Evolutionary conservation across 108 stramenopile species (phyloP), one percentile per base, ranked within the genome.

Genomic region (Nitzschia inconspicua): DNA sequence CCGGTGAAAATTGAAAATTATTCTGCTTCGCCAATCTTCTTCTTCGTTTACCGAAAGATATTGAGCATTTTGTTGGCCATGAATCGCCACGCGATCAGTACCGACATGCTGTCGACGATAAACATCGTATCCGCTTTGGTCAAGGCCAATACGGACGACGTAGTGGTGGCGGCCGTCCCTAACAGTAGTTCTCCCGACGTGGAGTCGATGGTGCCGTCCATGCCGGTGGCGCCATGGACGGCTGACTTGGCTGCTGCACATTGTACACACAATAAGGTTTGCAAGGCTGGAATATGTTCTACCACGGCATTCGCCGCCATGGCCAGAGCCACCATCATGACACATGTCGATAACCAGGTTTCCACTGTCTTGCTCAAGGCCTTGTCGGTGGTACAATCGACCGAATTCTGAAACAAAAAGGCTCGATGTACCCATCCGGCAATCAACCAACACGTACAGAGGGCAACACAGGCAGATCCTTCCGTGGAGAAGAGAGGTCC

Each of bases 1-100:
- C n/a, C n/a, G n/a, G n/a, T n/a, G n/a, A n/a, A n/a, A n/a, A n/a
- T n/a, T n/a, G n/a, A n/a, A n/a, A n/a, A n/a, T n/a, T n/a, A n/a
- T n/a, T n/a, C n/a, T n/a, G n/a, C n/a, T n/a, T n/a, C n/a, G n/a
- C n/a, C n/a, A n/a, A n/a, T n/a, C n/a, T 47, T 19, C 7, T 18
- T 47, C 18, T 10, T 24, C 7, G 49, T 28, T 16, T 26, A 58
- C 5, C 57, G 37, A 13, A 66, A 66, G 6, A 29, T 67, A 7
- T 78, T 71, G 47, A 78, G 36, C 26, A 89, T 59, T 26, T 46
- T 53, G 53, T 78, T 78, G 24, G 76, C 78, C 53, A 85, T 62
- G 55, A 68, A 82, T 66, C 90, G 71, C 90, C 90, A 91, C 34
- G 73, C 69, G n/a, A 74, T 57, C 46, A 91, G 56, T 3, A 88